Conservation (phyloP, 768 basidiomycete genomes). For the Amanita exitialis region DNA sequence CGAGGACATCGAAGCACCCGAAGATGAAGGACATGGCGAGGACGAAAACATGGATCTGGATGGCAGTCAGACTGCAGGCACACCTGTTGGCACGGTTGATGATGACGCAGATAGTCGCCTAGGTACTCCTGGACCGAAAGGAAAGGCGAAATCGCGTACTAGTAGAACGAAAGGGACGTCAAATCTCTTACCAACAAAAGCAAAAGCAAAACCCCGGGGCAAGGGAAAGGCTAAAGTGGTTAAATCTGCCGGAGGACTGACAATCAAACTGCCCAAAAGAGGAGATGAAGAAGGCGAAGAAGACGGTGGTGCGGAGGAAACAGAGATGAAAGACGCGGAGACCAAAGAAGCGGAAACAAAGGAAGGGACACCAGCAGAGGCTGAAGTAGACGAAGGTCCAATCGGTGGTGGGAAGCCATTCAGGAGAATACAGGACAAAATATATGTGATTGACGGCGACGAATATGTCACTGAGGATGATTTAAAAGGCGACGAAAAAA, state of each 20-base stretch:
- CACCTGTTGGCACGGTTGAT: constrained; percentile 24
- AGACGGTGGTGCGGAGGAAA: constrained; percentile 25
- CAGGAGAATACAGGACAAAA: constrained; percentile 61
- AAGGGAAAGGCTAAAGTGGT: constrained; percentile 21
- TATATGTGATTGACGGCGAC: constrained; percentile 78
- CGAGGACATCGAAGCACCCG: constrained; percentile 22
- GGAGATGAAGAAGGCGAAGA: constrained; percentile 20
- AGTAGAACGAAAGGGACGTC: constrained; percentile 24
- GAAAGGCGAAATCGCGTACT: constrained; percentile 27
- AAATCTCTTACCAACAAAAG: constrained; percentile 16
- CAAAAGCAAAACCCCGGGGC: constrained; percentile 29
- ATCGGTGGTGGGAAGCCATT: constrained; percentile 58
- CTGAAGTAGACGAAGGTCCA: constrained; percentile 29
- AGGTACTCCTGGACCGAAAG: constrained; percentile 24
- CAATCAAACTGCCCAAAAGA: constrained; percentile 20
- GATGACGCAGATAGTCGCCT: constrained; percentile 15
- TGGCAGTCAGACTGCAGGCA: constrained; percentile 13
- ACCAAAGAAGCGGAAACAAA: constrained; percentile 18
- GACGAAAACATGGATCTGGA: constrained; percentile 28
- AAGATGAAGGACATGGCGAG: constrained; percentile 21
- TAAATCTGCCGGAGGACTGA: constrained; percentile 14
- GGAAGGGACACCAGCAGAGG: constrained; percentile 23
- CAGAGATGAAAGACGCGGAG: constrained; percentile 15
- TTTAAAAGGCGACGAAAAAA: constrained; percentile 83
- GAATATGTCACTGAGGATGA: constrained; percentile 82